Base-by-base conservation (phyloP, 1,139 yeast species). In the Yamadazyma dushanensis region DNA sequence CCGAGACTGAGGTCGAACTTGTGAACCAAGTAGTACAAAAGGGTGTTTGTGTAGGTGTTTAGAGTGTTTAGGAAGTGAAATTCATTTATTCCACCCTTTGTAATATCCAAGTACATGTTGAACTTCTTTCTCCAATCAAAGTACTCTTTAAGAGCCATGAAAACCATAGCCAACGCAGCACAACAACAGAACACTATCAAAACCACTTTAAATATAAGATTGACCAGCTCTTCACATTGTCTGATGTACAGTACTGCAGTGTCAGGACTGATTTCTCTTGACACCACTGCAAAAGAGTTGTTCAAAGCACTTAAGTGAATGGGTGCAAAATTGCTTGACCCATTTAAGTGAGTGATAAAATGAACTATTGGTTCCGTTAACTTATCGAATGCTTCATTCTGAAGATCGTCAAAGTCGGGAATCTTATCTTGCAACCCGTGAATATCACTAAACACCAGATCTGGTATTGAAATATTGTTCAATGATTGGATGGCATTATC, bases 391-490 rank as follows among this genome's bases (percentile, higher is more conserved):
- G 59, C 60, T 31, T 70, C 66, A 2, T 56, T 54, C 39, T 73
- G 71, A 6, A 86, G 54, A 16, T 57, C 50, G 1, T 70, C 66
- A 51, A 88, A 83, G 1, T 75, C 71, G 0, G 89, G 92, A 1
- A 83, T 59, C 9, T 75, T 57, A 15, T 41, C 35, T 22, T 65
- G 61, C 25, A 85, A 54, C 1, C 51, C 47, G 5, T 73, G 70
- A 9, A 88, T 62, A 22, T 78, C 73, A 2, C 56, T 53, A 45
- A 83, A 73, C 26, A 87, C 76, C 0, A 78, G 61, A 0, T 73
- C 50, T 1, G 96, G 88, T 5, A 92, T 83, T 10, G 73, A 55
- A 36, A 92, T 57, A 41, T 81, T 66, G 38, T 70, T 62, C 43
- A 90, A 65, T 0, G 75, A 61, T 3, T 62, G 54, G 2, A 87